Evolutionary conservation across 2,329 filamentous ascomycete species (phyloP), one percentile per base, ranked within the genome.

Genomic region (Epichloe gansuensis): DNA sequence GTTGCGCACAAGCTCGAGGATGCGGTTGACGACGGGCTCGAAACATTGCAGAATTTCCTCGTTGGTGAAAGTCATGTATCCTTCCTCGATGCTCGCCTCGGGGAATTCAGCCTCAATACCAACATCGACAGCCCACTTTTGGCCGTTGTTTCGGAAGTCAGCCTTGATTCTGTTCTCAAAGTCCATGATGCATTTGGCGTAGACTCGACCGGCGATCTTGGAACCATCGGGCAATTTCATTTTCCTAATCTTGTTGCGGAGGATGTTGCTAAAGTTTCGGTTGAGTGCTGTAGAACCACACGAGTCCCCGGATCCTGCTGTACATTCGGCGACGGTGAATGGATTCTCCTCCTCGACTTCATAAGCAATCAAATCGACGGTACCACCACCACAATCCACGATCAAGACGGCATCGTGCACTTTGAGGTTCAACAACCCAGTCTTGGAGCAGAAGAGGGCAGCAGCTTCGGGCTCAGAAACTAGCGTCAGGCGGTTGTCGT

Each of bases 151-250:
- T 58, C 93, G 83, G 84, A 98, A 98, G 69, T 97, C 93, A 48
- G 93, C 93, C 77, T 98, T 98, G 79, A 98, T 96, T 68, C 93
- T 79, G 79, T 97, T 97, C 75, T 98, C 93, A 63, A 98, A 98
- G 71, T 98, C 93, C 91, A 97, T 97, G 71, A 98, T 97, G 69
- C 91, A 97, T 74, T 97, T 97, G 59, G 91, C 91, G 69, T 97
- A 97, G 51, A 98, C 93, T 69, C 91, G 89, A 43, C 91, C 91
- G n/a, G 93, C 91, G 3, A 89, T 97, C 72, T 91, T 94, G 60
- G 91, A 96, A 46, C 90, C 91, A 64, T 97, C 91, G 1, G 93
- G 90, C 45, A 98, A 77, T 72, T 97, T 97, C 93, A 97, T 97
- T 76, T 97, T 97, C 60, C 91, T 81, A 62, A 98, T 97, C 77